Conservation (phyloP, 2,329 filamentous ascomycete genomes). For the Penicillium sp. region DNA sequence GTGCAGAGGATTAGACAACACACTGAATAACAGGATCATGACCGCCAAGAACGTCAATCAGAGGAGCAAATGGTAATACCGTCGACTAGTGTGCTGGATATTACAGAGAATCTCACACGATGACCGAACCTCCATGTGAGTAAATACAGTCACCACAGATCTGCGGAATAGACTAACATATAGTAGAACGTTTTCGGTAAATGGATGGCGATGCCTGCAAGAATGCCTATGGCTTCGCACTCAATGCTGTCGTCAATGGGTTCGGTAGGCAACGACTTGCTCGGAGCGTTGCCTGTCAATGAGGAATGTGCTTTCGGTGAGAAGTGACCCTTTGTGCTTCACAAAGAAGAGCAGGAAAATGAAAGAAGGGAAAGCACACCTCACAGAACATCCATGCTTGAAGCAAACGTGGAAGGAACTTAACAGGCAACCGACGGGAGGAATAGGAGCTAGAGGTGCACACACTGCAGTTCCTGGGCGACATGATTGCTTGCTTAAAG, state of each 20-base stretch:
- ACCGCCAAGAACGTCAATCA: not conserved
- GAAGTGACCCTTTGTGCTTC: not conserved
- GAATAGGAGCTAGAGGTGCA: not conserved
- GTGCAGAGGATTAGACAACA: too few relatives aligned
- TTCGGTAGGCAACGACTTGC: not conserved
- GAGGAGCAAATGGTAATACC: not conserved
- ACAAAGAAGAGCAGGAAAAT: not conserved
- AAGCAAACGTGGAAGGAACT: not conserved
- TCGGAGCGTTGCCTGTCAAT: not conserved
- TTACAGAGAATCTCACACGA: not conserved
- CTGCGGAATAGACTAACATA: not conserved
- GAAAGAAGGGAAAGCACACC: not conserved
- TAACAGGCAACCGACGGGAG: not conserved
- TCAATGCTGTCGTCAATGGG: not conserved
- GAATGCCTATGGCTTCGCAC: slow-evolving; percentile 5
- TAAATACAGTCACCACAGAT: not conserved
- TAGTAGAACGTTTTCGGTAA: slow-evolving; percentile 1
- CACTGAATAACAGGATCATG: slow-evolving; percentile 1
- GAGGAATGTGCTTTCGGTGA: too few relatives aligned
- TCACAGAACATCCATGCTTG: not conserved
- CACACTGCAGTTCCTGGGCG: not conserved
- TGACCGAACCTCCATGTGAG: slow-evolving; percentile 2
- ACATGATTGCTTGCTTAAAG: not conserved
- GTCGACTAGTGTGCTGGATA: not conserved
- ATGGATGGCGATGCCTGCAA: slow-evolving; percentile 3